Percentiles rank a stretch among this genome's conserved stretches.
These are phyloP conservation scores for Bruguiera parviflora DNA, from an alignment of 345 rosid genomes.

Conservation along the genomic window DNA sequence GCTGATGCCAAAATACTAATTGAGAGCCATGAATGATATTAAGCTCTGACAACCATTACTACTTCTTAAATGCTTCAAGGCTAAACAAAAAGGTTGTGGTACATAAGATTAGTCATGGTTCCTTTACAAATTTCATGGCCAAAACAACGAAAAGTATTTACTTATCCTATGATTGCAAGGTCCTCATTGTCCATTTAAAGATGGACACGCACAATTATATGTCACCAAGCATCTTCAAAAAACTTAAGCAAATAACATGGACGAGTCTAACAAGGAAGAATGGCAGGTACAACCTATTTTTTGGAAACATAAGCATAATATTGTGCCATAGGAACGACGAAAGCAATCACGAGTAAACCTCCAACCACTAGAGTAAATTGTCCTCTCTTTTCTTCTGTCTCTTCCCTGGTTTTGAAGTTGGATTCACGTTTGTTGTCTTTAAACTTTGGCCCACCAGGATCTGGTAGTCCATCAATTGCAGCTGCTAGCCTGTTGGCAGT, in stretches of 20 bases:
- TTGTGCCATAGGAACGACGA: slow-evolving; percentile 96
- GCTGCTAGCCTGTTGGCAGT: slow-evolving; percentile 86
- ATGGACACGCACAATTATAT: slow-evolving; percentile 30
- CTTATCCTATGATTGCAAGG: slow-evolving; percentile 14
- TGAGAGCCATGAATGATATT: slow-evolving; percentile 11
- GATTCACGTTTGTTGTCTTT: slow-evolving; percentile 85
- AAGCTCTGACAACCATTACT: slow-evolving; percentile 9
- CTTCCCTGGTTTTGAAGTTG: slow-evolving; percentile 81
- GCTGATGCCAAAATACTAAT: slow-evolving; percentile 8
- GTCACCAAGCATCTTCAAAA: slow-evolving; percentile 7
- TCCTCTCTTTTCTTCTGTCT: slow-evolving; percentile 95
- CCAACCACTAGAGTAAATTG: slow-evolving; percentile 95
- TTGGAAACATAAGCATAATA: slow-evolving; percentile 88
- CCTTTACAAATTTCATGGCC: background rate
- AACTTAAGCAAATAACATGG: slow-evolving; percentile 14
- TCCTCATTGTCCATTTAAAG: slow-evolving; percentile 29
- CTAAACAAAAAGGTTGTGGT: background rate
- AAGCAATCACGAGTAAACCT: slow-evolving; percentile 85
- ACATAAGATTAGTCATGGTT: slow-evolving; percentile 6
- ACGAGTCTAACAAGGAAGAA: slow-evolving; percentile 7
- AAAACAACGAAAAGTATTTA: slow-evolving; percentile 10
- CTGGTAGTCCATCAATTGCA: slow-evolving; percentile 93
- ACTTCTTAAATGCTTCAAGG: slow-evolving; percentile 3
- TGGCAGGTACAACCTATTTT: slow-evolving; percentile 38
- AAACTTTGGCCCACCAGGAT: slow-evolving; percentile 73